These are phyloP conservation scores for Linum usitatissimum DNA, from an alignment of 345 rosid species.

Conservation along the genomic window DNA sequence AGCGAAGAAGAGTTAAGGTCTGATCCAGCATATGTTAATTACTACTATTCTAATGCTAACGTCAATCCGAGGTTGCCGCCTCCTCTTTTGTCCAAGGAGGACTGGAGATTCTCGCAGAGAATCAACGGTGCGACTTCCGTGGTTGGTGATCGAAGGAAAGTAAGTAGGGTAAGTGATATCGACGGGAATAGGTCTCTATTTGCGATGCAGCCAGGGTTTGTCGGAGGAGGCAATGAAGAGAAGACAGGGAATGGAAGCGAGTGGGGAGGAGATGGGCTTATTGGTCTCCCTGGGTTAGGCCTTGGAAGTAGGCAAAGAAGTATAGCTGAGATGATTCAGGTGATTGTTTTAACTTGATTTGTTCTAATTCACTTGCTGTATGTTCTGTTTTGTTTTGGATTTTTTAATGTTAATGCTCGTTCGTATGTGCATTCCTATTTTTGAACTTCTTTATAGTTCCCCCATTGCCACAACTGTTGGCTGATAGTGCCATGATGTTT, in stretches of 20 bases:
- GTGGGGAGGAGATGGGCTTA: conserved; percentile 87
- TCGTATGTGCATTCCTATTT: background rate
- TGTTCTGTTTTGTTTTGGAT: background rate
- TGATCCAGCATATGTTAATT: conserved; percentile 65
- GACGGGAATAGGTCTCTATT: conserved; percentile 38
- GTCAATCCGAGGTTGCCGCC: conserved; percentile 89
- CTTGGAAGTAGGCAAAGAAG: conserved; percentile 70
- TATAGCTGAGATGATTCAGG: conserved; percentile 87
- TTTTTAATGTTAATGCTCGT: background rate
- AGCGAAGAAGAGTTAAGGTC: conserved; percentile 71
- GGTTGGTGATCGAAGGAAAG: conserved; percentile 57
- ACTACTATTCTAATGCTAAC: conserved; percentile 66
- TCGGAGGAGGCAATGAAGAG: conserved; percentile 35
- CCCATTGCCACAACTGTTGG: background rate
- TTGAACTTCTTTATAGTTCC: background rate
- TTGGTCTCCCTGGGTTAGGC: conserved; percentile 58
- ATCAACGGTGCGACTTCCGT: conserved; percentile 31
- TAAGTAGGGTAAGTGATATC: conserved; percentile 23
- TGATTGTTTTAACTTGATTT: conserved; percentile 10
- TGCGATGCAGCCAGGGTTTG: conserved; percentile 61
- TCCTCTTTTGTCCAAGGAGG: conserved; percentile 73
- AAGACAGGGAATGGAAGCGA: conserved; percentile 35
- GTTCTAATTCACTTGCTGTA: background rate
- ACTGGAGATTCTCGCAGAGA: conserved; percentile 66
- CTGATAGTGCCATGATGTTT: background rate